Base-by-base conservation (phyloP, 805 yeast genomes). In the Starmera amethionina region DNA sequence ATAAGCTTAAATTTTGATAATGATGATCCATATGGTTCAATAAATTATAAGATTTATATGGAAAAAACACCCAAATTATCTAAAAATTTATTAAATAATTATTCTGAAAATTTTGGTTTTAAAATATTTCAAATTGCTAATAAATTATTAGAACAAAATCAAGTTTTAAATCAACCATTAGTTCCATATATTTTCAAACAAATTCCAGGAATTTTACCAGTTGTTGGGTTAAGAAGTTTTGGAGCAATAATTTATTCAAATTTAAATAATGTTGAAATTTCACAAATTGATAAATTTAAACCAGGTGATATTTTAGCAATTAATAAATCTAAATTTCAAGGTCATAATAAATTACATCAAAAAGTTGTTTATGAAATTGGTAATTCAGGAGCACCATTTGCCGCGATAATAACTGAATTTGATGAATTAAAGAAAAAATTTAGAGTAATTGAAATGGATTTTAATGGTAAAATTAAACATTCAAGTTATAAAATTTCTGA, bases 291-390 rank as follows among this genome's bases (percentile, higher is more conserved):
- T 40, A 82, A 77, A 33, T 73, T 88, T 40, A 69, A 73, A 37
- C 80, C 94, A 0, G 98, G 98, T 44, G 97, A 93, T 58, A 69
- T 90, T 9, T 60, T 87, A 34, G 83, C 87, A 39, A 73, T 87
- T 46, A 74, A 79, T 51, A 77, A 77, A 41, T 96, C 87, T 7
- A 72, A 72, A 44, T 89, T 90, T 61, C 76, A 73, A 46, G 74
- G 79, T 7, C 85, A 79, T 49, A 70, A 72, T 39, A 68, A 74
- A 30, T 53, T 78, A 32, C 74, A 68, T 40, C 74, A 69, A 51
- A 81, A 82, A 62, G 73, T 78, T 18, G 51, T 68, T 2, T 57
- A 70, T n/a, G 73, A 72, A 6, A 67, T 79, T 13, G 95, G 95
- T 12, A 63, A 61, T 34, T 72, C 70, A 11, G 72, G 67, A 3